Percentiles rank a stretch among this genome's conserved stretches.
Evolutionary conservation across 371 early-diverging fungal species (phyloP).

Genomic region (Mucor indicus): DNA sequence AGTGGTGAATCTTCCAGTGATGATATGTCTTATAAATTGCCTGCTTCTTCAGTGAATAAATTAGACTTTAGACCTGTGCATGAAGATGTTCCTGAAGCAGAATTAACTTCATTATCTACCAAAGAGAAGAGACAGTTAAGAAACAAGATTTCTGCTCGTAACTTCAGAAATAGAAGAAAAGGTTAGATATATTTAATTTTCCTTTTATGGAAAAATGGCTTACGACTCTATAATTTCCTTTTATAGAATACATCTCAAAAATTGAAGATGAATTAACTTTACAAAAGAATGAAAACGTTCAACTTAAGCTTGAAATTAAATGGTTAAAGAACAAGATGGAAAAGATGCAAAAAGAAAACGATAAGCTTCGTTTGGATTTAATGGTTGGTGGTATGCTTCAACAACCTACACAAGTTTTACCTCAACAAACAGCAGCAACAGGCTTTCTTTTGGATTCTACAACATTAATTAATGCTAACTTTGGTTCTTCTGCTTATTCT

Average conservation of each 20-base stretch:
- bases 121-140: conserved; percentile 83
- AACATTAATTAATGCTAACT: no score
- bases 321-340: conserved; percentile 28
- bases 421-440: conserved; percentile 10
- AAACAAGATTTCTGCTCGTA: conserved; percentile 89
- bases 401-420: not conserved
- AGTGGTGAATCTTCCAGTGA: no score
- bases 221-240: conserved; percentile 17
- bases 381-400: conserved; percentile 7
- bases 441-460: no score
- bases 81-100: conserved; percentile 25
- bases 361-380: conserved; percentile 32
- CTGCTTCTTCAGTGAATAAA: conserved; percentile 7
- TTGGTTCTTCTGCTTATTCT: no score
- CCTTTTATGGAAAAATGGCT: conserved; percentile 6
- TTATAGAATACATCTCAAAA: conserved; percentile 70
- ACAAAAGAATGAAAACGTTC: conserved; percentile 50
- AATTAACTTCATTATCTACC: conserved; percentile 63
- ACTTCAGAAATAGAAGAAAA: conserved; percentile 85
- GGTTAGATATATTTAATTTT: conserved; percentile 49
- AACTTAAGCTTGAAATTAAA: conserved; percentile 53
- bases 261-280: conserved; percentile 61
- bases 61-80: conserved; percentile 20
- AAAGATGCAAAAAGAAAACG: conserved; percentile 32
- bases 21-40: not conserved